Evolutionary conservation across 2,329 filamentous ascomycete species (phyloP), one percentile per base, ranked within the genome.

Genomic region (Bipolaris sorokiniana): DNA sequence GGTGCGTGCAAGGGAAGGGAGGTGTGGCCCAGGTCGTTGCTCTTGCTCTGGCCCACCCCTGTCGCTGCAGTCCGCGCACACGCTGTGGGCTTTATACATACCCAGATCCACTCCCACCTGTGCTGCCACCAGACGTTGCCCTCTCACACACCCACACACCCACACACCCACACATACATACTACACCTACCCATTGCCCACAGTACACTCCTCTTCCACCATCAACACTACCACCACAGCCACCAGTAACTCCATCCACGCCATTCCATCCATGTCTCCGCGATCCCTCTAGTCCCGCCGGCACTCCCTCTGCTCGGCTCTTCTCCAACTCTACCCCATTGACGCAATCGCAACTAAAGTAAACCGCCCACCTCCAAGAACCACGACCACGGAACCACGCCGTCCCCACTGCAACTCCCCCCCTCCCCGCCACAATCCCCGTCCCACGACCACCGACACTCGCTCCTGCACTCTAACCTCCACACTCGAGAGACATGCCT

Each of bases 401-500:
- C 28, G 40, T 41, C 50, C 38, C 37, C 47, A 51, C 48, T 47
- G 47, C 16, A 11, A 48, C 52, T 15, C 33, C 20, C 26, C 16
- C 48, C 49, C 26, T 16, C 26, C 16, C 48, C 49, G 22, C 41
- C 26, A 45, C 41, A 16, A 23, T 9, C 38, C 38, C 38, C 26
- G 26, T 28, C 20, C 51, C 20, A 34, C 34, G 48, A 36, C 31
- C 49, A 47, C 54, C 48, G 44, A 51, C 16, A 13, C 47, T 53
- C n/a, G 26, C 9, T 28, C 26, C 9, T 3, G 7, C 3, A 3
- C 36, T 18, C 23, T 20, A 47, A 46, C 33, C 40, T 22, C 40
- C 40, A 11, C 28, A 47, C 48, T 34, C 55, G 41, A 51, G 31
- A 71, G 80, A 62, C 37, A 98, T 98, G 94, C 91, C 92, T 80